Evolutionary conservation across 352 stramenopile species (phyloP).

Genomic region (Phytophthora fragariaefolia): DNA sequence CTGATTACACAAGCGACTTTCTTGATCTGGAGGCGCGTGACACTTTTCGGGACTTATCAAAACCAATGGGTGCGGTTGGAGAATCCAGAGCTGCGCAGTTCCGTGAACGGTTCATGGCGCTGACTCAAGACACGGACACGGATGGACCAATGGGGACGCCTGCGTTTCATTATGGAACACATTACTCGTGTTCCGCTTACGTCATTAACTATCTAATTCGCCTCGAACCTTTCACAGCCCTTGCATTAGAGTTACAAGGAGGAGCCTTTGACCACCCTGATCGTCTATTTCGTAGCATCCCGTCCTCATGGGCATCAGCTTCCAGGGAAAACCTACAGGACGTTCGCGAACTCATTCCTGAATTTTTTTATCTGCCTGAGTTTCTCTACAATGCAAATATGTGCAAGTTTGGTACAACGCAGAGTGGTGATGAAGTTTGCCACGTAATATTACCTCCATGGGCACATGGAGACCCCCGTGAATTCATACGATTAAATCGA

Average conservation of each 20-base stretch:
- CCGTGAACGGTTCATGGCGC: conserved; percentile 78
- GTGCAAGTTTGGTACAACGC: conserved; percentile 72
- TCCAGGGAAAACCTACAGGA: conserved; percentile 93
- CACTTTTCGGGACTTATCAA: conserved; percentile 93
- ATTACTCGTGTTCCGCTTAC: conserved; percentile 97
- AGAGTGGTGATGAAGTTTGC: conserved; percentile 88
- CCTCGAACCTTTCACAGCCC: conserved; percentile 87
- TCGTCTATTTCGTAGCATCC: conserved; percentile 95
- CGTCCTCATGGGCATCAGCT: conserved; percentile 94
- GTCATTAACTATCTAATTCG: conserved; percentile 98
- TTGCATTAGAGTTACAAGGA: conserved; percentile 72
- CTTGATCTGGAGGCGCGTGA: conserved; percentile 83
- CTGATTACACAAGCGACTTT: conserved; percentile 88
- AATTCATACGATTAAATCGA: conserved; percentile 96
- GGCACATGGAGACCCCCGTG: conserved; percentile 92
- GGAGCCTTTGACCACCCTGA: conserved; percentile 95
- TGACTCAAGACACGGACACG: conserved; percentile 52
- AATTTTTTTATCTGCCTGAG: conserved; percentile 84
- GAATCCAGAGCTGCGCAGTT: conserved; percentile 86
- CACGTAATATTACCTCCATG: conserved; percentile 95
- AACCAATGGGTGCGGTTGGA: conserved; percentile 94
- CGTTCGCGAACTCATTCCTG: conserved; percentile 80
- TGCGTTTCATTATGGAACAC: conserved; percentile 97
- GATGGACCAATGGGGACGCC: conserved; percentile 68
- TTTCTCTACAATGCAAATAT: conserved; percentile 83